Conservation (phyloP, 495 filamentous ascomycete genomes). For the Tuber aestivum region DNA sequence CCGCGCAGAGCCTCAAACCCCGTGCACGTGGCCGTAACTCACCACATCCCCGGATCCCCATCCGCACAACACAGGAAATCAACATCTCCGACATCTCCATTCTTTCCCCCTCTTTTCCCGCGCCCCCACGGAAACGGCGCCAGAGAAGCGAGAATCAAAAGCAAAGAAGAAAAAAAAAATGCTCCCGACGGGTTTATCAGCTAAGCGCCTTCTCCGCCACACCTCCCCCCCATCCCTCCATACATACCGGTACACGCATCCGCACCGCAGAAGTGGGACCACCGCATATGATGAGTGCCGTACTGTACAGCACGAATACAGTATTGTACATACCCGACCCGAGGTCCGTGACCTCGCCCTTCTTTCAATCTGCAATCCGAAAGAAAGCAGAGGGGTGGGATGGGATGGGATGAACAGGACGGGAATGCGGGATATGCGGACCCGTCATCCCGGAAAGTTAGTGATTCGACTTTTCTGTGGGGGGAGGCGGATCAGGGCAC, state of each 20-base stretch:
- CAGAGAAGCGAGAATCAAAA: not conserved
- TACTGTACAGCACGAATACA: too few relatives aligned
- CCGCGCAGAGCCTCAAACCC: not conserved
- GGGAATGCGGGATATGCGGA: not conserved
- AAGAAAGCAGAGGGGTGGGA: not conserved
- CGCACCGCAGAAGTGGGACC: not conserved
- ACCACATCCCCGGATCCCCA: not conserved
- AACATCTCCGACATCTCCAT: not conserved
- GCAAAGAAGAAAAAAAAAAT: not conserved
- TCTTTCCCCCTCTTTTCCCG: not conserved
- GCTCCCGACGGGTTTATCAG: not conserved
- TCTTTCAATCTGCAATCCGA: not conserved
- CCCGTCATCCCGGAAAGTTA: not conserved
- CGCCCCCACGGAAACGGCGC: not conserved
- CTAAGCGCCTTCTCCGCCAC: not conserved
- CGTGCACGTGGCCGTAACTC: not conserved
- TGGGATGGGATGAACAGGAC: slow-evolving; percentile 1
- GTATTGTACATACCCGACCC: not conserved
- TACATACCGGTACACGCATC: not conserved
- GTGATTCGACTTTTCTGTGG: not conserved
- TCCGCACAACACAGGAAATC: not conserved
- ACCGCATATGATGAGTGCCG: not conserved
- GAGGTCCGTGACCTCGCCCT: not conserved
- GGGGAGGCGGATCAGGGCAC: not conserved
- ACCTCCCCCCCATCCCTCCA: not conserved